A percentile compares a stretch with the other conserved stretches of the same genome.
Evolutionary conservation across 768 basidiomycete species (phyloP).

Genomic region (Amylocystis lapponica): DNA sequence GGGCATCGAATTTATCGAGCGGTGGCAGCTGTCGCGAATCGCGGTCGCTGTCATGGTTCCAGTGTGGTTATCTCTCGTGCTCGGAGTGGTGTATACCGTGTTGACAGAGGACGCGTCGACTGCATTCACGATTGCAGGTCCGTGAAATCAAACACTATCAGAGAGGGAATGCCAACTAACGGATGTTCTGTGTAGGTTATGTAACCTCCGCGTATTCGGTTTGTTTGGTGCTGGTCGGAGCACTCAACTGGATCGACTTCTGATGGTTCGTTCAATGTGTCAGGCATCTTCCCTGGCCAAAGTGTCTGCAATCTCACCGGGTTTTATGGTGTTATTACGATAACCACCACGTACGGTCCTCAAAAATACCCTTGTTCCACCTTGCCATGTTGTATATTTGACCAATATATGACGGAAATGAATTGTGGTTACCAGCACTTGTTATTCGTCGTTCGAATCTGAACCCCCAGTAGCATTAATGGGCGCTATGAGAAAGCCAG

Average conservation of each 20-base stretch:
- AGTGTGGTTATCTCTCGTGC: slow-evolving; percentile 6
- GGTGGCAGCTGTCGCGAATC: slow-evolving; percentile 5
- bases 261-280: not conserved
- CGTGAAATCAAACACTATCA: too few species aligned
- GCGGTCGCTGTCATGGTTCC: slow-evolving; percentile 12
- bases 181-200: slow-evolving; percentile 7
- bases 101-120: slow-evolving; percentile 7
- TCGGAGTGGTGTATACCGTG: slow-evolving; percentile 7
- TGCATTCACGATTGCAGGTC: slow-evolving; percentile 16
- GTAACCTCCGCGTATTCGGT: slow-evolving; percentile 18
- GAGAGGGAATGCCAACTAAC: not conserved
- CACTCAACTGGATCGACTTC: slow-evolving; percentile 13
- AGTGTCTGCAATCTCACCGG: not conserved
- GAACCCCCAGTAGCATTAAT: not conserved
- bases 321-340: not conserved
- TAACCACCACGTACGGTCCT: not conserved
- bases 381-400: too few species aligned
- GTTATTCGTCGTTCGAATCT: too few species aligned
- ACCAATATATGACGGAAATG: not conserved
- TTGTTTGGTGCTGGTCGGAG: slow-evolving; percentile 13
- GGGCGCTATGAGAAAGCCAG: not conserved
- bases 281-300: not conserved
- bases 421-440: not conserved
- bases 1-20: slow-evolving; percentile 7
- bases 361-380: not conserved